Evolutionary conservation across 2,329 filamentous ascomycete species (phyloP).

Genomic region (Dothideomycetidae sp.): DNA sequence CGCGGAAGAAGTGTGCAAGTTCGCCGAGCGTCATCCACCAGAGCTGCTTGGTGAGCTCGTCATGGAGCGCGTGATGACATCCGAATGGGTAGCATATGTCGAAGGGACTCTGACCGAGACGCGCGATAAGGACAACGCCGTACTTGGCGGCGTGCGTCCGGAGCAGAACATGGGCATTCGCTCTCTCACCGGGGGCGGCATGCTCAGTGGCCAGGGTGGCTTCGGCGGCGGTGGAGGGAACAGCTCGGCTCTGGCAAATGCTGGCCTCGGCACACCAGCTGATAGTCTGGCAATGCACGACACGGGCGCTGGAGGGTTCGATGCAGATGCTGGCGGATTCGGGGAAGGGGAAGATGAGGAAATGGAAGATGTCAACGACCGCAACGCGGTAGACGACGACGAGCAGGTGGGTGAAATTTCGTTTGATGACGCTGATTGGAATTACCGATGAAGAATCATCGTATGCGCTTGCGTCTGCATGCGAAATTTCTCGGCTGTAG

Average conservation of each 20-base stretch:
- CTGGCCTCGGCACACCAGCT: conserved; percentile 53
- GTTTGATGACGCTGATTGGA: conserved; percentile 48
- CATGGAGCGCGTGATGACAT: conserved; percentile 74
- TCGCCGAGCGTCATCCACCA: conserved; percentile 83
- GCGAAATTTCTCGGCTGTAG: conserved; percentile 9
- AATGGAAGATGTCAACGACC: conserved; percentile 56
- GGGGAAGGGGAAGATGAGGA: conserved; percentile 95
- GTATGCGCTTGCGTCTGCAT: conserved; percentile 6
- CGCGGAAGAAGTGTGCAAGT: conserved; percentile 96
- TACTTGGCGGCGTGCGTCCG: conserved; percentile 83
- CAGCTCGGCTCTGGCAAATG: conserved; percentile 56
- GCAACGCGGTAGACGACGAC: conserved; percentile 35
- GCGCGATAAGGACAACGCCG: conserved; percentile 92
- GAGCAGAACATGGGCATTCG: conserved; percentile 77
- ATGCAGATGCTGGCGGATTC: conserved; percentile 51
- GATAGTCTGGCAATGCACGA: conserved; percentile 23
- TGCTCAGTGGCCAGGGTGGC: conserved; percentile 28
- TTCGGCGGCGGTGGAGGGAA: conserved; percentile 35
- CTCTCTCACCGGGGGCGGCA: conserved; percentile 20
- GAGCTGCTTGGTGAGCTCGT: conserved; percentile 75
- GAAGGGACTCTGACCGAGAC: conserved; percentile 88
- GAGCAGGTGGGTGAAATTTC: conserved; percentile 55
- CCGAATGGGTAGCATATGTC: conserved; percentile 87
- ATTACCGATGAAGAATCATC: conserved; percentile 37
- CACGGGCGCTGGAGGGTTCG: conserved; percentile 21